Evolutionary conservation across 1,139 yeast genomes (phyloP).

Genomic region (Diutina scorzettiae): DNA sequence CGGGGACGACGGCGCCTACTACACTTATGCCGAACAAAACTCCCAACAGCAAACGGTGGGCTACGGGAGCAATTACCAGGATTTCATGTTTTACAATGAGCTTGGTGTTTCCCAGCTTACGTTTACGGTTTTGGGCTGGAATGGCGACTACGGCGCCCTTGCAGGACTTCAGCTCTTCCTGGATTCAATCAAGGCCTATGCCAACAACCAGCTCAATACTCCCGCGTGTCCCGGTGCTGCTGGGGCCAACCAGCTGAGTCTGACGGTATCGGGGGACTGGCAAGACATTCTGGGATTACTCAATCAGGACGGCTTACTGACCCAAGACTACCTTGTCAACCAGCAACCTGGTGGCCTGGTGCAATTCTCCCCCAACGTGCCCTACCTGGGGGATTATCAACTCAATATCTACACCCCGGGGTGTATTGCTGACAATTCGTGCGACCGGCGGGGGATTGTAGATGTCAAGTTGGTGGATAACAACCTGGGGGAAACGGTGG

Average conservation of each 20-base stretch:
- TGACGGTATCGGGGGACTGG: conserved; percentile 17
- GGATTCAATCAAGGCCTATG: conserved; percentile 48
- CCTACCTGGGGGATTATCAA: conserved; percentile 65
- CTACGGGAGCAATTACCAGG: conserved; percentile 49
- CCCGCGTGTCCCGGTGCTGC: conserved; percentile 40
- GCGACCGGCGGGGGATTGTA: conserved; percentile 61
- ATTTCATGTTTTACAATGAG: conserved; percentile 67
- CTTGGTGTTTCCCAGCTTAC: conserved; percentile 52
- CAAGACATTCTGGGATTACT: conserved; percentile 16
- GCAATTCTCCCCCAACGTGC: conserved; percentile 55
- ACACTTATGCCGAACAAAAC: conserved; percentile 28
- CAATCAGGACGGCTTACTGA: conserved; percentile 9
- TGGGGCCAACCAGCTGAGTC: conserved; percentile 15
- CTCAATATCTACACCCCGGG: conserved; percentile 79
- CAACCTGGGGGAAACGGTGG: conserved; percentile 32
- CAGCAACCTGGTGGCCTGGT: conserved; percentile 29
- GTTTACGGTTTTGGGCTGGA: conserved; percentile 56
- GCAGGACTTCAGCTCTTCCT: conserved; percentile 67
- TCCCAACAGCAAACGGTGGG: conserved; percentile 33
- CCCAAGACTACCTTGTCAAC: conserved; percentile 21
- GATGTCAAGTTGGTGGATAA: conserved; percentile 52
- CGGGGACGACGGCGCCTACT: conserved; percentile 24
- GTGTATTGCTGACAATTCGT: conserved; percentile 57
- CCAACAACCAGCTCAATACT: conserved; percentile 62
- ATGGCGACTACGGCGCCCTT: conserved; percentile 58